Base-by-base conservation (phyloP, 768 basidiomycete species). In the Hygrocybe coccinea region DNA sequence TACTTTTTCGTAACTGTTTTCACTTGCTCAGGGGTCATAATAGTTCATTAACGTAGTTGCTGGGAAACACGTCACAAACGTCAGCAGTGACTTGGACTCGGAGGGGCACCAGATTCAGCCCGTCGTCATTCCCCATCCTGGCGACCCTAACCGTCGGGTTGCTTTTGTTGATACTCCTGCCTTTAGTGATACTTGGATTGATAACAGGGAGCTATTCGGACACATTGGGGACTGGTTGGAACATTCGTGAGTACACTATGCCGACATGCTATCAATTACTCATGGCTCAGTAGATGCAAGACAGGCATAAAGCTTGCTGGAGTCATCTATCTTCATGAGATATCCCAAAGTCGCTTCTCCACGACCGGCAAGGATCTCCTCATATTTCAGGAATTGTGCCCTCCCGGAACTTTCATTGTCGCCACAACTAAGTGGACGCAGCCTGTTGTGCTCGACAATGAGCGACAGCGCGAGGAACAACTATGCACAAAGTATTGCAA, bases 391-490 rank as follows among this genome's bases (percentile, higher is more conserved):
- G 49, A 54, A 46, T 62, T 56, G 49, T 73, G 58, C 44, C 63
- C 64, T 6, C 56, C 62, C 37, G 50, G 45, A 15, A 64, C 62
- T 21, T 69, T 77, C 7, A 56, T 69, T 11, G 54, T 77, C 9
- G 68, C 64, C 9, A 72, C 75, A 19, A 75, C 63, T 11, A 77
- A 70, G 70, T 78, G 76, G 76, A 66, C 65, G 3, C 66, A 68
- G 54, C 73, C 75, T 44, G n/a, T n/a, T n/a, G n/a, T n/a, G n/a
- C 60, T 63, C 46, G 62, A 56, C 36, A 71, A 66, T 43, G 29
- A 68, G 34, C 75, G 72, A n/a, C 65, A 60, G 8, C 70, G 77
- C 14, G 78, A 79, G 61, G 56, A 56, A 2, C 73, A 78, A 61
- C 69, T 79, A 9, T 62, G 62, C 22, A 70, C 69, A 56, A 69